Conservation (phyloP, 2,329 filamentous ascomycete species). For the Zymoseptoria tritici region DNA sequence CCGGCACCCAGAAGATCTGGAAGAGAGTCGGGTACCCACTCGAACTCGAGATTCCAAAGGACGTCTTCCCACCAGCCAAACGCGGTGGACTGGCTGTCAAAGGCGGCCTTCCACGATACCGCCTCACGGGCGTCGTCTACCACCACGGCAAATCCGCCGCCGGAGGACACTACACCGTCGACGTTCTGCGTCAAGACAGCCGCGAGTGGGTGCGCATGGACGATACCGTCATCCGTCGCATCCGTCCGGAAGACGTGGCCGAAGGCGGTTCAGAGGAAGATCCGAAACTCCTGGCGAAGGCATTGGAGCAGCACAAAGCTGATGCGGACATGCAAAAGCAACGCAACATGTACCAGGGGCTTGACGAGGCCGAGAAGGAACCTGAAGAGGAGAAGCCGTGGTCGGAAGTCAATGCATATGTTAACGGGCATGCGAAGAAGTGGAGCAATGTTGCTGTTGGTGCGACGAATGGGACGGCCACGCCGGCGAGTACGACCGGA, state of each 20-base stretch:
- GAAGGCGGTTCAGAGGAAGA: conserved; percentile 77
- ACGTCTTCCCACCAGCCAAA: conserved; percentile 73
- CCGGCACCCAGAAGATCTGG: conserved; percentile 94
- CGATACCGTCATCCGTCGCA: conserved; percentile 79
- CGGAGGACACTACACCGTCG: conserved; percentile 96
- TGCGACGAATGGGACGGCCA: conserved; percentile 50
- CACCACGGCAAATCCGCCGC: conserved; percentile 96
- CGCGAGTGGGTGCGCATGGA: conserved; percentile 93
- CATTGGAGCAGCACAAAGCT: conserved; percentile 60
- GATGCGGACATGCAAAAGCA: conserved; percentile 34
- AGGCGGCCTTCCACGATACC: conserved; percentile 71
- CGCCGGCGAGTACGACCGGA: conserved; percentile 41
- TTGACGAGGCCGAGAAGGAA: conserved; percentile 58
- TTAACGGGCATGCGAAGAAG: conserved; percentile 39
- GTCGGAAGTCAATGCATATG: conserved; percentile 71
- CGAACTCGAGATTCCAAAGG: conserved; percentile 86
- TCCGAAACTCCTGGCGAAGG: conserved; percentile 58
- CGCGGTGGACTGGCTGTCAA: conserved; percentile 58
- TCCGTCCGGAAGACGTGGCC: conserved; percentile 82
- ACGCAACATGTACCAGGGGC: conserved; percentile 66
- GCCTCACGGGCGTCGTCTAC: conserved; percentile 83
- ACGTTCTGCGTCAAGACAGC: conserved; percentile 89
- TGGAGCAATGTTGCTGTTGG: conserved; percentile 51
- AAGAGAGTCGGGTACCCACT: conserved; percentile 95
- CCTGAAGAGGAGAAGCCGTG: conserved; percentile 61